Conservation (phyloP, 2,329 filamentous ascomycete species). For the Aureobasidium subglaciale region DNA sequence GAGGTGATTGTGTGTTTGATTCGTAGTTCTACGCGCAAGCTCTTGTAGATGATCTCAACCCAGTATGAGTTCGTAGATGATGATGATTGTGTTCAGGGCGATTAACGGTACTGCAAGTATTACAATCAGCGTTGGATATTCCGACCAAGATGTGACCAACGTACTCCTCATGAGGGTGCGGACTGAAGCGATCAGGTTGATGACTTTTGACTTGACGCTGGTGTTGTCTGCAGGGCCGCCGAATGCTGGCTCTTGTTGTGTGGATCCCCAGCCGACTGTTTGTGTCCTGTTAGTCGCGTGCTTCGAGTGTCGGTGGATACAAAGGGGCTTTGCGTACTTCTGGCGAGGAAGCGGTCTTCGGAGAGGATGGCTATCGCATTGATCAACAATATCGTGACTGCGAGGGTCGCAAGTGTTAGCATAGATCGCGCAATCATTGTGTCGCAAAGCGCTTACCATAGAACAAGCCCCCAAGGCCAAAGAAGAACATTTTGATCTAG, state of each 20-base stretch:
- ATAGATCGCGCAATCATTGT: neutral
- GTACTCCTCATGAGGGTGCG: constrained; percentile 88
- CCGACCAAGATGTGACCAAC: constrained; percentile 30
- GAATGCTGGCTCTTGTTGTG: constrained; percentile 66
- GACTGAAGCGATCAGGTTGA: constrained; percentile 85
- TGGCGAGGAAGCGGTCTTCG: constrained; percentile 86
- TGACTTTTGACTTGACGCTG: constrained; percentile 77
- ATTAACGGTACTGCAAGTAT: constrained; percentile 68
- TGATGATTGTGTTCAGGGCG: constrained; percentile 73
- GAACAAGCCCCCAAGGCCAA: constrained; percentile 62
- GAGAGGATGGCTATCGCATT: constrained; percentile 92
- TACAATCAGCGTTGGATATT: constrained; percentile 13
- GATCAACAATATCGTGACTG: constrained; percentile 77
- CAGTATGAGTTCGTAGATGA: constrained; percentile 71
- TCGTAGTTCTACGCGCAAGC: neutral
- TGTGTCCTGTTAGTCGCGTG: neutral
- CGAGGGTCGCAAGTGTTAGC: constrained; percentile 20
- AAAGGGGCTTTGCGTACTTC: constrained; percentile 47
- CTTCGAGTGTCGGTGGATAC: neutral
- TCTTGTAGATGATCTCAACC: constrained; percentile 44
- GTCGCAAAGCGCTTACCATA: constrained; percentile 49
- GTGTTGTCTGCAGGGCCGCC: constrained; percentile 62
- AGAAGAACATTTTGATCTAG: constrained; percentile 57
- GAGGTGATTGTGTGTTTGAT: neutral
- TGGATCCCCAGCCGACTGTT: constrained; percentile 69